These are phyloP conservation scores for Colletotrichum sp. DNA, from an alignment of 2,329 filamentous ascomycete genomes.

Conservation along the genomic window DNA sequence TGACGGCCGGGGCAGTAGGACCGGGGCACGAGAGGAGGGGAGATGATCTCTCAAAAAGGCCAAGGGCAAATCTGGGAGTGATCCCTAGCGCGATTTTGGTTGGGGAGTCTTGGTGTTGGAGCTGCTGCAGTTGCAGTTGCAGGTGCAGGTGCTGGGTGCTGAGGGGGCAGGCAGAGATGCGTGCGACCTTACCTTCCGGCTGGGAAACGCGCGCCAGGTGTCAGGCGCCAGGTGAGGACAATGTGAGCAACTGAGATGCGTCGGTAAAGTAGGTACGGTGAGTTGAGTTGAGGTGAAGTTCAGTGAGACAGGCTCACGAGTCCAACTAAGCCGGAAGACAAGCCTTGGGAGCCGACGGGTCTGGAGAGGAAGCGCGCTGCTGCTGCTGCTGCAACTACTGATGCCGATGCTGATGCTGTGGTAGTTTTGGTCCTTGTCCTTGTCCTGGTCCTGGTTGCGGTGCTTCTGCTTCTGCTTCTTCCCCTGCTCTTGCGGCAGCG, in stretches of 20 bases:
- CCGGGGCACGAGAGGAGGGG: conserved; percentile 1
- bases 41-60: background rate
- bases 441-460: background rate
- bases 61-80: conserved; percentile 13
- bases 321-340: background rate
- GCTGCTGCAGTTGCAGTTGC: background rate
- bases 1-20: conserved; percentile 3
- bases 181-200: background rate
- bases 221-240: background rate
- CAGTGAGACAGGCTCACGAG: background rate
- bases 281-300: background rate
- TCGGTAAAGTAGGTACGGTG: background rate
- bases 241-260: background rate
- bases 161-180: too few relatives aligned
- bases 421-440: background rate
- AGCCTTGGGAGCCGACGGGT: background rate
- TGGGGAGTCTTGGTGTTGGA: background rate
- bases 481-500: background rate
- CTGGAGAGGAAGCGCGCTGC: background rate
- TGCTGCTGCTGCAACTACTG: background rate
- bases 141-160: background rate
- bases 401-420: background rate
- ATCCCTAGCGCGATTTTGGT: conserved; percentile 9
- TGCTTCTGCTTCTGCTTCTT: background rate
- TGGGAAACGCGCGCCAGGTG: background rate